A percentile compares a stretch with the other conserved stretches of the same genome.
Conservation (phyloP, 2,329 filamentous ascomycete species). For the Epichloe coenophiala region DNA sequence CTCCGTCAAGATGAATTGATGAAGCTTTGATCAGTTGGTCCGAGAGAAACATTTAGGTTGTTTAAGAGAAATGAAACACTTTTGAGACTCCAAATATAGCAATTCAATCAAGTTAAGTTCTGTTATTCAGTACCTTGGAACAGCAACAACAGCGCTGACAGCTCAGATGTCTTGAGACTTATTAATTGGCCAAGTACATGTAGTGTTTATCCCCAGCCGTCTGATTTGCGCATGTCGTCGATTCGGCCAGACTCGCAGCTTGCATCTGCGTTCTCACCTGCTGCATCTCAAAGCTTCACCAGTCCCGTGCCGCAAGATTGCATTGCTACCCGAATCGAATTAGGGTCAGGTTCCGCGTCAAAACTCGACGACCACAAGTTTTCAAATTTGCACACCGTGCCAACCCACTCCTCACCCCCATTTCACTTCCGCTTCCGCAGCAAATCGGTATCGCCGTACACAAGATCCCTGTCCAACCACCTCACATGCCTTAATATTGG, state of each 20-base stretch:
- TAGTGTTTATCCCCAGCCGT: background rate
- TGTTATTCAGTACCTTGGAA: background rate
- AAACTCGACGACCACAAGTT: background rate
- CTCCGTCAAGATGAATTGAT: background rate
- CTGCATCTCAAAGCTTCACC: background rate
- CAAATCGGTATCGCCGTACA: conserved; percentile 8
- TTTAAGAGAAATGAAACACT: background rate
- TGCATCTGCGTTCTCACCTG: background rate
- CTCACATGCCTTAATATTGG: conserved; percentile 2
- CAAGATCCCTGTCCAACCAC: conserved; percentile 10
- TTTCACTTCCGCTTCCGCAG: background rate
- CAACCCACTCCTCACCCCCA: background rate
- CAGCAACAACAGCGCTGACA: background rate
- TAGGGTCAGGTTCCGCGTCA: background rate
- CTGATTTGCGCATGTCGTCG: background rate
- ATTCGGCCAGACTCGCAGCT: background rate
- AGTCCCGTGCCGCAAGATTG: background rate
- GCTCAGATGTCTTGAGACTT: background rate
- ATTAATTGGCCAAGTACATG: background rate
- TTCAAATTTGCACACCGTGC: background rate
- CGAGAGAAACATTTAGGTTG: conserved; percentile 1
- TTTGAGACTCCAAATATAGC: background rate
- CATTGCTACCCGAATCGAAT: no score
- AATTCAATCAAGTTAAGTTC: background rate
- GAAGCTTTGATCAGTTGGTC: conserved; percentile 4